Evolutionary conservation across 768 basidiomycete genomes (phyloP), one percentile per base, ranked within the genome.

Genomic region (Kwoniella mangroviensis): DNA sequence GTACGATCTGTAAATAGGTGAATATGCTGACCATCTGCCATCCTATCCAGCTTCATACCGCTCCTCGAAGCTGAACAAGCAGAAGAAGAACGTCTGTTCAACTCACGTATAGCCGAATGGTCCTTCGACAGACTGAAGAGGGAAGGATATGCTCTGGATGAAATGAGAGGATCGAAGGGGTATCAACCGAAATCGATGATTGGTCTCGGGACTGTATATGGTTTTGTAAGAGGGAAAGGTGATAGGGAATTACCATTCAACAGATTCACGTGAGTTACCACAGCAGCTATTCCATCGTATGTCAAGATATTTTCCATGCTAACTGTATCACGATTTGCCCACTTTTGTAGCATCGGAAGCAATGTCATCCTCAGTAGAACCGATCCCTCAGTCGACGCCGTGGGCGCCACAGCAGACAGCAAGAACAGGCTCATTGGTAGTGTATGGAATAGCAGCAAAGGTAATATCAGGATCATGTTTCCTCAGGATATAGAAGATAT

Each of bases 131-230:
- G 87, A 22, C 83, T 93, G 53, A 83, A 86, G 72, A 84, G 86
- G n/a, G 90, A 90, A 73, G 92, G 92, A 0, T 93, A 92, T 75
- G 88, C 89, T 62, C 76, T 94, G 41, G 89, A 88, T 0, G 88
- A 85, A 19, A 83, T 93, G 24, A 86, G 83, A 17, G 91, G 87
- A 13, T 65, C 58, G 15, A 55, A 55, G 12, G 54, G 40, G 13
- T 52, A 57, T 58, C 68, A 68, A 21, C 66, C 43, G 22, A 64
- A 65, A 60, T 52, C 61, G 9, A 7, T 55, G 24, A 22, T 42
- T 11, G 63, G 60, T 0, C 40, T 53, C 6, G 68, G 61, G 2
- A 49, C 52, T 34, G 72, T 78, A 9, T 74, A 91, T 0, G 86
- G 86, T 2, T 93, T 94, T 75, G 78, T 83, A 0, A 79, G 89